These are phyloP conservation scores for Aspergillus panamensis DNA, from an alignment of 495 filamentous ascomycete species.

Conservation along the genomic window DNA sequence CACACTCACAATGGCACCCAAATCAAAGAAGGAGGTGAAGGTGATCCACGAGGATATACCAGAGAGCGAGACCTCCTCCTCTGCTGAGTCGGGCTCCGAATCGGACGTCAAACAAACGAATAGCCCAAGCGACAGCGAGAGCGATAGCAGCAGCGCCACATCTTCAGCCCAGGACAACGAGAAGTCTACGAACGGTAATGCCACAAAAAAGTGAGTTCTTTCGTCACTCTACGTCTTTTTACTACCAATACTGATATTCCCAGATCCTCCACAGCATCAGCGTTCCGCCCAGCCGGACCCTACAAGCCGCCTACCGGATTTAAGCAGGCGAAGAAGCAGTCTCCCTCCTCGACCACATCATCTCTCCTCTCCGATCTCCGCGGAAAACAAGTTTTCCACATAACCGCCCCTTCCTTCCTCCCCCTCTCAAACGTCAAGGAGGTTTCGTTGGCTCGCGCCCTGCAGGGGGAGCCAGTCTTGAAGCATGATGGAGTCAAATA, in stretches of 20 bases:
- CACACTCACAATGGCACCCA: slow-evolving; percentile 32
- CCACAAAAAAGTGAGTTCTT: slow-evolving; percentile 26
- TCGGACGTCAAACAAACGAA: slow-evolving; percentile 27
- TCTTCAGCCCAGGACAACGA: slow-evolving; percentile 26
- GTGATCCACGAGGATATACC: slow-evolving; percentile 31
- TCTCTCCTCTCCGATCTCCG: slow-evolving; percentile 40
- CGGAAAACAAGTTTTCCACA: slow-evolving; percentile 45
- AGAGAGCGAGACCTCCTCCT: slow-evolving; percentile 29
- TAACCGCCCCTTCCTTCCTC: slow-evolving; percentile 42
- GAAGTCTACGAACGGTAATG: slow-evolving; percentile 13
- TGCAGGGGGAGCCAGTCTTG: slow-evolving; percentile 43
- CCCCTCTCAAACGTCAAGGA: slow-evolving; percentile 45
- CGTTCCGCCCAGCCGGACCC: slow-evolving; percentile 26
- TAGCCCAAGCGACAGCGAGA: slow-evolving; percentile 38
- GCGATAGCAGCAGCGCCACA: slow-evolving; percentile 25
- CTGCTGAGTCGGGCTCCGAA: slow-evolving; percentile 28
- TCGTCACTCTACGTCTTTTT: background rate
- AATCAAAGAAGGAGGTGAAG: slow-evolving; percentile 17
- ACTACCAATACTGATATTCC: background rate
- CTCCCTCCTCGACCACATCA: slow-evolving; percentile 32
- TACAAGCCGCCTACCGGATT: slow-evolving; percentile 45
- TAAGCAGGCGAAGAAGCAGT: slow-evolving; percentile 36
- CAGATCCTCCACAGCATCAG: slow-evolving; percentile 3
- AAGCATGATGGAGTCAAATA: slow-evolving; percentile 39
- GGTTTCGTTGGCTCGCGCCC: slow-evolving; percentile 38